These are phyloP conservation scores for Penicillium fuscoglaucum DNA, from an alignment of 2,329 filamentous ascomycete species.

Conservation along the genomic window DNA sequence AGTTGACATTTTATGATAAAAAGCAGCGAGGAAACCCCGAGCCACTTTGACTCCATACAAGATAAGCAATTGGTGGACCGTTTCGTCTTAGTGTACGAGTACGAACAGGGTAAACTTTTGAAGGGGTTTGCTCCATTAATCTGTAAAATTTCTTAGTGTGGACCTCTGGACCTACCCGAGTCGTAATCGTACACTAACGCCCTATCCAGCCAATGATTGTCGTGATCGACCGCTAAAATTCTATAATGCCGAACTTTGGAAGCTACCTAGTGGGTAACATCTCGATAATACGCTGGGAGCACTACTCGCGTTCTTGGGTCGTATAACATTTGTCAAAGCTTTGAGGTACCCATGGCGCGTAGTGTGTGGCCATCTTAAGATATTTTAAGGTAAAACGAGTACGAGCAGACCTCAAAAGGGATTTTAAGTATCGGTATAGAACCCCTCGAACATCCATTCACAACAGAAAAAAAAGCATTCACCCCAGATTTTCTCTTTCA, in stretches of 20 bases:
- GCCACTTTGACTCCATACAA: too few species aligned
- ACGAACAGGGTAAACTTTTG: not conserved
- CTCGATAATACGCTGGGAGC: not conserved
- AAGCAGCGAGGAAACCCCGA: too few species aligned
- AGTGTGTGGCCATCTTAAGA: too few species aligned
- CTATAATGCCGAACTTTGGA: not conserved
- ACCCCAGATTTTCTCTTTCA: not conserved
- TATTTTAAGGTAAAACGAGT: not conserved
- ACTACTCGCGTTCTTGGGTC: not conserved
- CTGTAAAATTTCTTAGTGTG: not conserved
- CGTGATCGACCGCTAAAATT: not conserved
- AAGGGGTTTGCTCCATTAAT: too few species aligned
- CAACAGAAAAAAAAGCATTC: not conserved
- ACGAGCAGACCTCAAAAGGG: too few species aligned
- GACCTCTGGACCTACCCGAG: not conserved
- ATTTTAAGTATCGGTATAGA: not conserved
- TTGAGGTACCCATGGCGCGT: too few species aligned
- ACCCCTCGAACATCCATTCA: not conserved
- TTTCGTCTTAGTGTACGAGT: not conserved
- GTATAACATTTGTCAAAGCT: not conserved
- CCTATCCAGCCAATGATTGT: not conserved
- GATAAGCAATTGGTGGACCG: too few species aligned
- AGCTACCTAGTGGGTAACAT: not conserved
- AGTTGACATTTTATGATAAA: too few species aligned
- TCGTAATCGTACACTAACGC: not conserved